Conservation (phyloP, 768 basidiomycete species). For the Suillus cothurnatus region DNA sequence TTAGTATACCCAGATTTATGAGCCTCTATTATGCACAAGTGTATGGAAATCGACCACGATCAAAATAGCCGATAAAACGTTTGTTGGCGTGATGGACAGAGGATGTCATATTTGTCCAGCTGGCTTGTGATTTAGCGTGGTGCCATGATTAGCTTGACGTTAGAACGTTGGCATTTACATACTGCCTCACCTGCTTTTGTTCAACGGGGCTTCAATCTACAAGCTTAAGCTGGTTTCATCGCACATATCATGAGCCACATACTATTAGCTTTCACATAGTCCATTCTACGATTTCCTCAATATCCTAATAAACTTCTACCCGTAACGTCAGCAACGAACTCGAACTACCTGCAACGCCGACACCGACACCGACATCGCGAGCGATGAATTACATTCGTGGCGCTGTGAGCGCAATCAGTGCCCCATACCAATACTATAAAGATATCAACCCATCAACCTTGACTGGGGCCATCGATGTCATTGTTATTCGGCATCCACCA, state of each 20-base stretch:
- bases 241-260: conserved; percentile 4
- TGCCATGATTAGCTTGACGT: background rate
- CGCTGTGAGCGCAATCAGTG: conserved; percentile 82
- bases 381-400: conserved; percentile 88
- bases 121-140: background rate
- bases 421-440: conserved; percentile 89
- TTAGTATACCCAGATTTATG: background rate
- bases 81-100: background rate
- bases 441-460: conserved; percentile 96
- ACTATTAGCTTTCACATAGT: conserved; percentile 3
- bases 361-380: background rate
- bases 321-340: background rate
- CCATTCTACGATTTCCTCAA: background rate
- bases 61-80: background rate
- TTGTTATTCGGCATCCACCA: conserved; percentile 78
- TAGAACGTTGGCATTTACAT: conserved; percentile 1
- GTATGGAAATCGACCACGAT: background rate
- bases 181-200: background rate
- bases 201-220: background rate
- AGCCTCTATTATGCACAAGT: background rate
- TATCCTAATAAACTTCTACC: background rate
- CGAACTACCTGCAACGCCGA: background rate
- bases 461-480: conserved; percentile 98
- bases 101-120: background rate
- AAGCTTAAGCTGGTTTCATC: background rate